Conservation (phyloP, 2,329 filamentous ascomycete genomes). For the Setomelanomma holmii region DNA sequence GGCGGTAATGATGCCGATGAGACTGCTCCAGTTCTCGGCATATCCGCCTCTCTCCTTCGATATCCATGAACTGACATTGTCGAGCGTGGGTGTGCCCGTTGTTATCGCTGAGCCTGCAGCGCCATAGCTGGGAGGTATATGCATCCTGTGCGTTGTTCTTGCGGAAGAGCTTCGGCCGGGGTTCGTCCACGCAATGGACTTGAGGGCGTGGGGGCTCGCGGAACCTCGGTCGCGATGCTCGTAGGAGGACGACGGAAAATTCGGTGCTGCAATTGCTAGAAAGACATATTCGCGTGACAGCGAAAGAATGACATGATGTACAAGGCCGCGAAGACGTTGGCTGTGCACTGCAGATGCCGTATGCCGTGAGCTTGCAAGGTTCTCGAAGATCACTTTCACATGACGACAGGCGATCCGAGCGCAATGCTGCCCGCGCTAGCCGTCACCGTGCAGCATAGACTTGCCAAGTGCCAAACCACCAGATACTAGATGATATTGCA, state of each 20-base stretch:
- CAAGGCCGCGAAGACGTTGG: slow-evolving; percentile 7
- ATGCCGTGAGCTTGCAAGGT: slow-evolving; percentile 21
- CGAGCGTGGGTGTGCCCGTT: slow-evolving; percentile 18
- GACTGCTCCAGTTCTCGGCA: slow-evolving; percentile 75
- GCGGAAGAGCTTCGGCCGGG: slow-evolving; percentile 9
- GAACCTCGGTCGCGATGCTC: not conserved
- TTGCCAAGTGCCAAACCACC: not conserved
- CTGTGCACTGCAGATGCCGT: slow-evolving; percentile 18
- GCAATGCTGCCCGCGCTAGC: slow-evolving; percentile 14
- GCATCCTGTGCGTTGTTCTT: slow-evolving; percentile 29
- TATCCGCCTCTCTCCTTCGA: slow-evolving; percentile 21
- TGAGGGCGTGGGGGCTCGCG: not conserved
- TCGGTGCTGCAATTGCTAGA: slow-evolving; percentile 3
- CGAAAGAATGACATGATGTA: slow-evolving; percentile 3
- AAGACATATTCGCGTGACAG: slow-evolving; percentile 7
- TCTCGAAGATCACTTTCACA: slow-evolving; percentile 19
- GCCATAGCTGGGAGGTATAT: slow-evolving; percentile 28
- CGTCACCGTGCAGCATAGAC: slow-evolving; percentile 19
- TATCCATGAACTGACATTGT: slow-evolving; percentile 14
- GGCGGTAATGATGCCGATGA: slow-evolving; percentile 93
- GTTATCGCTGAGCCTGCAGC: slow-evolving; percentile 32
- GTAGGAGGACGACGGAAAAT: not conserved
- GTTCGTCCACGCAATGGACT: slow-evolving; percentile 14
- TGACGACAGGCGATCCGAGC: slow-evolving; percentile 25
- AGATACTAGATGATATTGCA: not conserved